Evolutionary conservation across 768 basidiomycete species (phyloP), one percentile per base, ranked within the genome.

Genomic region (Kondoa subrosea): DNA sequence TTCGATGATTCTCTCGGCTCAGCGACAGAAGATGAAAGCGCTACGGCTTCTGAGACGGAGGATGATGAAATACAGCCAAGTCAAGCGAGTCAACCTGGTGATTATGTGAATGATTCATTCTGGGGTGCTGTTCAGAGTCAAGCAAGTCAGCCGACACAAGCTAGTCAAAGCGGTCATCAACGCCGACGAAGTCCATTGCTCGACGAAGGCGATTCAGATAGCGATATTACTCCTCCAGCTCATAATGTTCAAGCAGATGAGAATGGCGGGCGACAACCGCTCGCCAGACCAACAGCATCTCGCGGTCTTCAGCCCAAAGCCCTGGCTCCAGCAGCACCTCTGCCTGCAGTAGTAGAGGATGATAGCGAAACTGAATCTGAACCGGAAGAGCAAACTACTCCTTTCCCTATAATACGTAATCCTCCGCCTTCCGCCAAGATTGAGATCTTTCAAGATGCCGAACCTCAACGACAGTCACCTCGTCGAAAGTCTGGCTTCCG

Each of bases 241-340:
- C 67, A 71, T 32, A 68, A 74, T n/a, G n/a, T n/a, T 29, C 73
- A 74, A 34, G 74, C 76, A 56, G 70, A 75, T 58, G 71, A 72
- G 26, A 56, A 64, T 64, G 57, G 57, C 32, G 31, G 40, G 25
- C 56, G 33, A 21, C 8, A 50, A 50, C 40, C 40, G 21, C 40
- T 50, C 40, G 40, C 40, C 12, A 50, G 40, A 50, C 12, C 8
- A 8, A 21, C 40, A 50, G 40, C 40, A 8, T 50, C 40, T 50
- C 40, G 40, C 40, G 40, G 40, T 21, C 40, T 50, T 21, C 40
- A 21, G 21, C 12, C 40, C 8, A 50, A 50, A 50, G 12, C 40
- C 12, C 40, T 50, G 40, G 40, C 40, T 50, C 12, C 40, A 8
- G 12, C 40, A 8, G 40, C 40, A 50, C 40, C 40, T 50, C 8